A percentile compares a stretch with the other conserved stretches of the same genome.
These are phyloP conservation scores for Candida jianshihensis DNA, from an alignment of 805 yeast genomes.

Conservation along the genomic window DNA sequence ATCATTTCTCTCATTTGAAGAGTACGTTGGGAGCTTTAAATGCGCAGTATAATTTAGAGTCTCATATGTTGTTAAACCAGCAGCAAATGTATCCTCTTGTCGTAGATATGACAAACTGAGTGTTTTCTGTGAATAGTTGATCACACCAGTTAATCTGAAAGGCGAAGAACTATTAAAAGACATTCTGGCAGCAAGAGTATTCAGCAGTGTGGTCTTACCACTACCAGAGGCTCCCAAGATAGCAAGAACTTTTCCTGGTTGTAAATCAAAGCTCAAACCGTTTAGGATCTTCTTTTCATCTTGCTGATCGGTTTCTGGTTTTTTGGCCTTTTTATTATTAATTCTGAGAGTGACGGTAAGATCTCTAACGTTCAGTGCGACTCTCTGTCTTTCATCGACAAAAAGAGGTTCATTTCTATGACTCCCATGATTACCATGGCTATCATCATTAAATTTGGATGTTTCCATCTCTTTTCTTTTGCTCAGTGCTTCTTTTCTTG, in stretches of 20 bases:
- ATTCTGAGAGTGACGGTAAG: constrained; percentile 5
- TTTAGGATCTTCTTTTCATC: constrained; percentile 32
- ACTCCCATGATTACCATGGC: no score
- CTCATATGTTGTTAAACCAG: constrained; percentile 68
- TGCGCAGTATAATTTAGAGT: constrained; percentile 67
- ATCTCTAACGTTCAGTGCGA: constrained; percentile 5
- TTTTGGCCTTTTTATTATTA: constrained; percentile 2
- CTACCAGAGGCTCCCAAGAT: constrained; percentile 86
- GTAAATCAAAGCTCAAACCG: constrained; percentile 51
- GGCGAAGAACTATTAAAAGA: constrained; percentile 19
- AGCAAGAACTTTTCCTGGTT: constrained; percentile 61
- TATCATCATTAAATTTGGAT: no score
- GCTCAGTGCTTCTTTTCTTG: no score
- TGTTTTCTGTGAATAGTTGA: constrained; percentile 26
- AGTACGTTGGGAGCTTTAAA: constrained; percentile 48
- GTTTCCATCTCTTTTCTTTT: no score
- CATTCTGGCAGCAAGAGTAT: constrained; percentile 52
- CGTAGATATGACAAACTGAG: constrained; percentile 49
- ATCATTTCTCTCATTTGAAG: constrained; percentile 34
- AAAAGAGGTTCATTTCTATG: constrained; percentile 1
- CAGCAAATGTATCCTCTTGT: constrained; percentile 67
- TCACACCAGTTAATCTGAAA: constrained; percentile 35
- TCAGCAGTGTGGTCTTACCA: constrained; percentile 77
- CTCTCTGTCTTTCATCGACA: constrained; percentile 3
- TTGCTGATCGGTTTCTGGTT: background rate